These are phyloP conservation scores for Ophiostoma tasmaniense DNA, from an alignment of 2,329 filamentous ascomycete species.

Conservation along the genomic window DNA sequence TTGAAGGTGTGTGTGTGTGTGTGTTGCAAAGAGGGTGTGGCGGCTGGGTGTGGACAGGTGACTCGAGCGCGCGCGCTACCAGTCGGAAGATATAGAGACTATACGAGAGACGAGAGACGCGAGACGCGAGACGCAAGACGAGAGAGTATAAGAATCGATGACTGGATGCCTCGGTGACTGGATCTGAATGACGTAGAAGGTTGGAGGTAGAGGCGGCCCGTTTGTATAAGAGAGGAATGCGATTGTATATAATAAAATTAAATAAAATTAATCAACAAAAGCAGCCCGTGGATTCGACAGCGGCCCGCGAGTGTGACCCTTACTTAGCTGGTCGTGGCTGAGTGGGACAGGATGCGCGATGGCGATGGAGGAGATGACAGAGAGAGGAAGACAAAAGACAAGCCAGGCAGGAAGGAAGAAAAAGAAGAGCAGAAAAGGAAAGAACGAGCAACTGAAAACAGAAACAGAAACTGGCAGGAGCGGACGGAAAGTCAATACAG, in stretches of 20 bases:
- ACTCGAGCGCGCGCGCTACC: conserved; percentile 3
- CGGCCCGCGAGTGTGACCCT: not conserved
- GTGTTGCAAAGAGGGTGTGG: not conserved
- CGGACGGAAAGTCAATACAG: not conserved
- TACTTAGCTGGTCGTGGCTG: not conserved
- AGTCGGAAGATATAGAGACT: not conserved
- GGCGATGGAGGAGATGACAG: not conserved
- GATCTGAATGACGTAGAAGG: not conserved
- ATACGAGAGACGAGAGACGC: not conserved
- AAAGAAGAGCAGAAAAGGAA: not conserved
- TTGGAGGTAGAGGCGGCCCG: not conserved
- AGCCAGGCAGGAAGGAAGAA: not conserved
- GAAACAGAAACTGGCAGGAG: not conserved
- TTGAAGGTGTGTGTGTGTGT: not conserved
- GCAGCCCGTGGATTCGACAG: not conserved
- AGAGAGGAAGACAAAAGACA: not conserved
- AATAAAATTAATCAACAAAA: not conserved
- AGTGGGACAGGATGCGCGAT: conserved; percentile 1
- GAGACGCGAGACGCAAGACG: not conserved
- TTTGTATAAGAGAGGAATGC: not conserved
- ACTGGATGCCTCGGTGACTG: not conserved
- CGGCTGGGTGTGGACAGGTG: not conserved
- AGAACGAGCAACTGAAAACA: not conserved
- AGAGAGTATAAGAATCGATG: not conserved
- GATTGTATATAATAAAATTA: not conserved